These are phyloP conservation scores for Acacia melanoxylon DNA, from an alignment of 306 rosid species.

Conservation along the genomic window DNA sequence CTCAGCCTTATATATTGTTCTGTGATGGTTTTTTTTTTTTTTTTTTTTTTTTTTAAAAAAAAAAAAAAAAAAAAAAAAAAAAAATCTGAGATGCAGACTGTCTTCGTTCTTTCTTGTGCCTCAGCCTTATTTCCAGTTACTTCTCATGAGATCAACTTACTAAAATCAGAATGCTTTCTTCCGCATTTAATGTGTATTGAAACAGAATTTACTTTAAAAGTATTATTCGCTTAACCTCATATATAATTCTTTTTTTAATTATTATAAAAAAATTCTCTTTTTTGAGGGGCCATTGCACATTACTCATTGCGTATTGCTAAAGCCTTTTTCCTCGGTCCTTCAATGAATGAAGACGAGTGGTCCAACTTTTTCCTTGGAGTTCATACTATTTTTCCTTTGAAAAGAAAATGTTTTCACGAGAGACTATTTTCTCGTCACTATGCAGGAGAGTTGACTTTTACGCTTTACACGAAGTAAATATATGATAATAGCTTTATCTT, in stretches of 20 bases:
- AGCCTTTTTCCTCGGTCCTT: neutral
- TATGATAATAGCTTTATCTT: too few species aligned
- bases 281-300: neutral
- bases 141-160: neutral
- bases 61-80: too few species aligned
- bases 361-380: neutral
- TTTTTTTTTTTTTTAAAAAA: too few species aligned
- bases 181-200: neutral
- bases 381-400: neutral
- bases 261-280: too few species aligned
- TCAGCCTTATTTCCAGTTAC: neutral
- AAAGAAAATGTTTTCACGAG: neutral
- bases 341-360: neutral
- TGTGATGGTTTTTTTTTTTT: too few species aligned
- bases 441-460: too few species aligned
- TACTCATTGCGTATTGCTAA: neutral
- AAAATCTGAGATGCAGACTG: neutral
- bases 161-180: conserved; percentile 24
- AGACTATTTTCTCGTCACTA: neutral
- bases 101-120: neutral
- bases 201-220: neutral
- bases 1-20: neutral
- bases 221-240: neutral
- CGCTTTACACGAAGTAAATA: too few species aligned
- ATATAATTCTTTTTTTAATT: neutral